These are phyloP conservation scores for Pichia rugopelliculosa DNA, from an alignment of 805 yeast species.

Conservation along the genomic window DNA sequence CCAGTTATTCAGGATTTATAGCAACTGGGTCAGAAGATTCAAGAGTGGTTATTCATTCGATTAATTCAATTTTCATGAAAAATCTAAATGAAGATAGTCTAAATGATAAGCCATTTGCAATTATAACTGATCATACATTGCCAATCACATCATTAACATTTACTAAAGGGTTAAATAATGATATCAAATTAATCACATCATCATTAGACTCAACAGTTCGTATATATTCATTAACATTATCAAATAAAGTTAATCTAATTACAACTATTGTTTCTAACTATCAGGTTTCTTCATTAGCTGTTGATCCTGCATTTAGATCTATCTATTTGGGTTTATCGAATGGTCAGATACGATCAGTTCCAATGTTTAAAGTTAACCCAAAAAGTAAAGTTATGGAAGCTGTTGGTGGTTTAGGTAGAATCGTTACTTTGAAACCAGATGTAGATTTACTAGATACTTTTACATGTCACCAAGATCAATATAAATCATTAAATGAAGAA, in stretches of 20 bases:
- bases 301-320: conserved; percentile 76
- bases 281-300: conserved; percentile 48
- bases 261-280: conserved; percentile 66
- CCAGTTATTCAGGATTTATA: conserved; percentile 57
- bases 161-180: conserved; percentile 46
- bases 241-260: conserved; percentile 34
- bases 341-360: conserved; percentile 54
- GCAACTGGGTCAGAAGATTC: conserved; percentile 80
- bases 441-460: conserved; percentile 43
- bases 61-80: conserved; percentile 30
- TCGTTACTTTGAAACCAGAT: conserved; percentile 45
- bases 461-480: conserved; percentile 38
- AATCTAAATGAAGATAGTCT: conserved; percentile 14
- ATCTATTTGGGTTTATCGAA: conserved; percentile 60
- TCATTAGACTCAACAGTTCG: conserved; percentile 73
- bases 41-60: conserved; percentile 55
- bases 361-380: conserved; percentile 37
- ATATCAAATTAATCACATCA: conserved; percentile 56
- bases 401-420: conserved; percentile 51
- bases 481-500: conserved; percentile 18
- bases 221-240: conserved; percentile 46
- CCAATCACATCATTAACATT: conserved; percentile 36
- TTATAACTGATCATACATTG: conserved; percentile 54
- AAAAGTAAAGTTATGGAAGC: conserved; percentile 39
- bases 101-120: conserved; percentile 47